These are phyloP conservation scores for Fonsecaea multimorphosa DNA, from an alignment of 2,329 filamentous ascomycete genomes.

Conservation along the genomic window DNA sequence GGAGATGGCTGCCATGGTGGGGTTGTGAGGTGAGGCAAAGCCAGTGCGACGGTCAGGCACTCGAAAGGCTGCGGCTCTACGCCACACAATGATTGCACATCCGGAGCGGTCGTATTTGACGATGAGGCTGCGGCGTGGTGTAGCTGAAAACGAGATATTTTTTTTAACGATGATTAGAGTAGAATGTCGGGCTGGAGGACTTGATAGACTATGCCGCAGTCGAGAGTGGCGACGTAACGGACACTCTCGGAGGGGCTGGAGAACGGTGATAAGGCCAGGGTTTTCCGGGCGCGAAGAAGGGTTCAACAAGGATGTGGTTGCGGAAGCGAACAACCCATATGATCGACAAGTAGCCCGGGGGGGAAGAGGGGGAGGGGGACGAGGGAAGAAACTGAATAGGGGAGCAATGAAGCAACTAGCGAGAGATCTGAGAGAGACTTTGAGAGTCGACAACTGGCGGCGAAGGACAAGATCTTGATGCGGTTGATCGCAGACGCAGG, in stretches of 20 bases:
- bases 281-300: conserved; percentile 24
- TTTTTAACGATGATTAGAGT: background rate
- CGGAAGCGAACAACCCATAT: conserved; percentile 25
- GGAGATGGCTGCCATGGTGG: conserved; percentile 35
- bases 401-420: conserved; percentile 10
- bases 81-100: conserved; percentile 30
- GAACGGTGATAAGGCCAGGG: conserved; percentile 29
- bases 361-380: conserved; percentile 12
- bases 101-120: conserved; percentile 22
- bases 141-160: background rate
- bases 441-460: conserved; percentile 1
- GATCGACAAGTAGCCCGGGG: conserved; percentile 17
- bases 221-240: conserved; percentile 29
- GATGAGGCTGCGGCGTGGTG: conserved; percentile 17
- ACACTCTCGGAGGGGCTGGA: conserved; percentile 31
- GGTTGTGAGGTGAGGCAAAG: conserved; percentile 16
- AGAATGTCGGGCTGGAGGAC: conserved; percentile 3
- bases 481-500: conserved; percentile 18
- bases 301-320: conserved; percentile 27
- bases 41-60: conserved; percentile 23
- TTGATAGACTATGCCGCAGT: conserved; percentile 11
- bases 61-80: conserved; percentile 29
- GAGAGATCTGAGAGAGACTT: conserved; percentile 11
- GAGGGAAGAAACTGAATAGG: conserved; percentile 14
- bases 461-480: conserved; percentile 20